Conservation (phyloP, 768 basidiomycete genomes). For the Lentinula guzmanii region DNA sequence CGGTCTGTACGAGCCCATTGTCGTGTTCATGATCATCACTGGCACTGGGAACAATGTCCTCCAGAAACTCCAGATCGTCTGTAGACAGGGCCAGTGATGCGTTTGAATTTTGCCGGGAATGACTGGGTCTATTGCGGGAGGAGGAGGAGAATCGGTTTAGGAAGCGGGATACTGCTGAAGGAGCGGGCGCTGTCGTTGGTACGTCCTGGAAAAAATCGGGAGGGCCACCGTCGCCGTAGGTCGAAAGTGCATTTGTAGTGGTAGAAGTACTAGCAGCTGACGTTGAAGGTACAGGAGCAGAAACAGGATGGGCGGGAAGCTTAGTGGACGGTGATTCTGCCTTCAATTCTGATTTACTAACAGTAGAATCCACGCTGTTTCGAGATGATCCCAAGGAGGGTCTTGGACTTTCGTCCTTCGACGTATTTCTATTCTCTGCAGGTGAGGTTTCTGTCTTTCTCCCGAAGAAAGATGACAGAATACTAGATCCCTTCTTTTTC, state of each 20-base stretch:
- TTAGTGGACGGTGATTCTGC: constrained; percentile 6
- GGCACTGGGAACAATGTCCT: constrained; percentile 58
- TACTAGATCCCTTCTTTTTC: constrained; percentile 50
- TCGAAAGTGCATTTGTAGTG: constrained; percentile 11
- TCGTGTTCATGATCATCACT: constrained; percentile 31
- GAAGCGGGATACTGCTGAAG: constrained; percentile 81
- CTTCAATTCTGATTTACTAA: neutral
- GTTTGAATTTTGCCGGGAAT: neutral
- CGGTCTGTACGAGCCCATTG: neutral
- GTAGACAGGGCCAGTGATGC: constrained; percentile 63
- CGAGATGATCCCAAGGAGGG: constrained; percentile 11
- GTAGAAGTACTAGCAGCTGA: neutral
- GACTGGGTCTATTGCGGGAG: constrained; percentile 24
- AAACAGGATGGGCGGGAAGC: neutral
- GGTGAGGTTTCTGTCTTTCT: constrained; percentile 30
- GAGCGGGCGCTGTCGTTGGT: constrained; percentile 21
- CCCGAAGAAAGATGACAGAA: constrained; percentile 68
- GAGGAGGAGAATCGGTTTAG: constrained; percentile 70
- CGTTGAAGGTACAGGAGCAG: neutral
- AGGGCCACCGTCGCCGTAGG: constrained; percentile 1
- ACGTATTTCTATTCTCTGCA: constrained; percentile 14
- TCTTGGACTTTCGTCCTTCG: constrained; percentile 14
- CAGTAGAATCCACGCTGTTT: constrained; percentile 4
- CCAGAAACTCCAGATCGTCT: constrained; percentile 79
- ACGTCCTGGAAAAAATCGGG: constrained; percentile 4